phyloP scores from a whole-genome alignment of 176 grass and related monocot genomes.

The Areca catechu region DNA sequence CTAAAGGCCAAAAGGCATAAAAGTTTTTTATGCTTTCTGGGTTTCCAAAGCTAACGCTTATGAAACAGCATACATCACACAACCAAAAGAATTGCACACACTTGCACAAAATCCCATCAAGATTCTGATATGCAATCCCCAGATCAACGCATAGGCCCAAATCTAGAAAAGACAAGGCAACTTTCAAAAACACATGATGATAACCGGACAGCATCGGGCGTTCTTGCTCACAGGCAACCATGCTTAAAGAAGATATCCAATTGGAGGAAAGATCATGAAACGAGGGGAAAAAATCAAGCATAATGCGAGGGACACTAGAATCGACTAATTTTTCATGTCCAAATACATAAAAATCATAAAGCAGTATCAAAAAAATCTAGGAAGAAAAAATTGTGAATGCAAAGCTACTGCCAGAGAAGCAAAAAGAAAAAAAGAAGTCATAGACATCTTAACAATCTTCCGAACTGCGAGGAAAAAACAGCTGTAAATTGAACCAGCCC shows the following conservation, averaged over 20 bases:
- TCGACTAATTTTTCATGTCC: not conserved
- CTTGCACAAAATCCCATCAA: constrained; percentile 33
- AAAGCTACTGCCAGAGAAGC: too few relatives aligned
- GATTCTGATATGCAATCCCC: constrained; percentile 43
- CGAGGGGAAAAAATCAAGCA: too few relatives aligned
- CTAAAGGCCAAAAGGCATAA: constrained; percentile 25
- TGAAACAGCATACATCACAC: constrained; percentile 30
- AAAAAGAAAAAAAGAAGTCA: not conserved
- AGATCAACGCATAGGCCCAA: constrained; percentile 33
- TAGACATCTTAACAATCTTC: not conserved
- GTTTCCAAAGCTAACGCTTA: constrained; percentile 31
- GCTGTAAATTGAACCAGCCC: not conserved
- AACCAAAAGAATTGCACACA: constrained; percentile 17
- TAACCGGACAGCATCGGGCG: constrained; percentile 15
- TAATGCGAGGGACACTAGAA: too few relatives aligned
- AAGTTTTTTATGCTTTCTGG: constrained; percentile 29
- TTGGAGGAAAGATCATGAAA: too few relatives aligned
- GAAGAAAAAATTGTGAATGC: too few relatives aligned
- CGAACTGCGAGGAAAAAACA: not conserved
- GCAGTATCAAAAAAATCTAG: too few relatives aligned
- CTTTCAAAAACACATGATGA: constrained; percentile 37
- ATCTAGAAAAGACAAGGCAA: constrained; percentile 48
- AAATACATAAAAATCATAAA: not conserved
- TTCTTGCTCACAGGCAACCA: not conserved
- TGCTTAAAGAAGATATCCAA: too few relatives aligned